Conservation (phyloP, 2,329 filamentous ascomycete species). For the Phyllosticta paracitricarpa region DNA sequence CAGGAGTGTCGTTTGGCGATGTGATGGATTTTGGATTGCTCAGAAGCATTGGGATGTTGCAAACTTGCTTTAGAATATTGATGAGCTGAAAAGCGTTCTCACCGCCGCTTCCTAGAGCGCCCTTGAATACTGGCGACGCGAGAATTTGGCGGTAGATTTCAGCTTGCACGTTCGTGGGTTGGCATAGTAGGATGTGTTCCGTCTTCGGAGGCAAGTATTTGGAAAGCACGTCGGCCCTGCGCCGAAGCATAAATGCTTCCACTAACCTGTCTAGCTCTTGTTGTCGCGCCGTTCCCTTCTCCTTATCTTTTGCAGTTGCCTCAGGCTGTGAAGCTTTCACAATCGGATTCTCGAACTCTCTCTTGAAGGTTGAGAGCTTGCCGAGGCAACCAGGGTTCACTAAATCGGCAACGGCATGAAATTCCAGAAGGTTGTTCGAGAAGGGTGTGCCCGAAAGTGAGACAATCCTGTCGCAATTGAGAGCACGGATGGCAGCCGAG, state of each 20-base stretch:
- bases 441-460: constrained; percentile 59
- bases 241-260: constrained; percentile 54
- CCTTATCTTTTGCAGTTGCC: constrained; percentile 49
- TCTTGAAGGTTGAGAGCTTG: constrained; percentile 52
- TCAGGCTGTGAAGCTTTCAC: constrained; percentile 54
- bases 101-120: constrained; percentile 47
- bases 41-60: constrained; percentile 59
- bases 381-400: constrained; percentile 58
- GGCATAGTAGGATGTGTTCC: constrained; percentile 58
- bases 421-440: constrained; percentile 58
- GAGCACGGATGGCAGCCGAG: constrained; percentile 53
- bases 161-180: constrained; percentile 50
- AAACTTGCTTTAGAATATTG: constrained; percentile 63
- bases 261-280: constrained; percentile 53
- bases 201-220: constrained; percentile 58
- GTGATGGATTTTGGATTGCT: constrained; percentile 26
- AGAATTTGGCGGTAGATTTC: constrained; percentile 54
- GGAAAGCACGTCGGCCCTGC: constrained; percentile 56
- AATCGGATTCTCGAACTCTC: constrained; percentile 55
- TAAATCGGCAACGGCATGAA: constrained; percentile 58
- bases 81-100: constrained; percentile 59
- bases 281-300: constrained; percentile 52
- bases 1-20: constrained; percentile 27
- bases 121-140: constrained; percentile 53
- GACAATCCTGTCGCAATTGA: constrained; percentile 51